Evolutionary conservation across 176 grass and related monocot genomes (phyloP).

Genomic region (Raddia guianensis): DNA sequence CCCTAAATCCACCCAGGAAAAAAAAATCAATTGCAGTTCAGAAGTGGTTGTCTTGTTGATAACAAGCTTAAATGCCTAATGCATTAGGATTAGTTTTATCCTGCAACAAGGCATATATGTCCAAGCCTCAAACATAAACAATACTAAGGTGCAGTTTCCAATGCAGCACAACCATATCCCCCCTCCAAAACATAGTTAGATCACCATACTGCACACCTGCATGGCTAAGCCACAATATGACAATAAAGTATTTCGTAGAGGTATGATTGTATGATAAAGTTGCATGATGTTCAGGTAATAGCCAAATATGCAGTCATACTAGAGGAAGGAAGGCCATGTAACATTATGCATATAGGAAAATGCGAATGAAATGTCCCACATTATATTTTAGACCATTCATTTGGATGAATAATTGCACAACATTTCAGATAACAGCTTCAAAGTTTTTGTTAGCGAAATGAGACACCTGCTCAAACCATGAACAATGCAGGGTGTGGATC

Average conservation of each 20-base stretch:
- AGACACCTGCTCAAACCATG: neutral
- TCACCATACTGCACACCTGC: neutral
- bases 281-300: neutral
- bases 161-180: neutral
- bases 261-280: neutral
- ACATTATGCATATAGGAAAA: slow-evolving; percentile 11
- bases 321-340: neutral
- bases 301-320: slow-evolving; percentile 19
- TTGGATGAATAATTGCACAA: neutral
- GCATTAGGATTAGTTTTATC: neutral
- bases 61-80: neutral
- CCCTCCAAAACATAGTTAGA: slow-evolving; percentile 20
- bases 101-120: slow-evolving; percentile 6
- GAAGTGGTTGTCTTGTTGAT: neutral
- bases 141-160: neutral
- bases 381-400: slow-evolving; percentile 21
- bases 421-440: neutral
- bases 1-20: neutral
- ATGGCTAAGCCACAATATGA: slow-evolving; percentile 20
- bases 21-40: neutral
- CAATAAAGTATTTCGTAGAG: neutral
- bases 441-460: neutral
- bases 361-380: neutral
- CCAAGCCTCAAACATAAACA: slow-evolving; percentile 15
- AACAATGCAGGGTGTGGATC: neutral